Base-by-base conservation (phyloP, 768 basidiomycete genomes). In the Leccinum rimulosum region DNA sequence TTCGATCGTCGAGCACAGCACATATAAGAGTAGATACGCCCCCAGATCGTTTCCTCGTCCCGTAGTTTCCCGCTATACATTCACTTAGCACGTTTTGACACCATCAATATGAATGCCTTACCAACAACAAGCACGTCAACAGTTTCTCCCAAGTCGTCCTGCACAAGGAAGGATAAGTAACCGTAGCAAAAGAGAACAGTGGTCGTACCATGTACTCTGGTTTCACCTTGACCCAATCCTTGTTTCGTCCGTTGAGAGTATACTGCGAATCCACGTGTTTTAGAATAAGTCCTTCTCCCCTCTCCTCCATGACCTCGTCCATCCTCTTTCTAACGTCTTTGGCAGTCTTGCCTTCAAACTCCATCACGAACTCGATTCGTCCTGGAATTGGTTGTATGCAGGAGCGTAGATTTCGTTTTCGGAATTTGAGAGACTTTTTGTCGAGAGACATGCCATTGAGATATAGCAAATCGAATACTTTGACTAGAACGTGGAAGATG, bases 211-310 rank as follows among this genome's bases (percentile, higher is more conserved):
- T 90, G 63, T 92, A 94, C 70, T 93, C 91, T 1, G 90, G 90
- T 66, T 93, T 92, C 25, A 94, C 88, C 77, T 99, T 99, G 67
- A 96, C 85, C 96, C 97, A 99, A 66, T 92, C 89, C 71, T 86
- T 83, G 65, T 90, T 93, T 59, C 97, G 80, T 1, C 91, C 93
- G 65, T 95, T 95, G 47, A 97, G 76, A 12, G 85, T 79, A 72
- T 99, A 99, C 61, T 86, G 81, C 0, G 89, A 84, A 25, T 82
- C 75, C 0, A 88, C 87, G 64, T 94, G 88, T 72, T 99, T 99
- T 59, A 98, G 82, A 8, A 98, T 89, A 12, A 99, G 76, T 0
- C 97, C 97, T 73, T 98, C 97, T 4, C 97, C 97, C 56, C 93
- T 85, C 19, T 79, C 73, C 30, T 84, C 87, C 82, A 99, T 87